Base-by-base conservation (phyloP, 2,329 filamentous ascomycete genomes). In the Sporothrix luriei region DNA sequence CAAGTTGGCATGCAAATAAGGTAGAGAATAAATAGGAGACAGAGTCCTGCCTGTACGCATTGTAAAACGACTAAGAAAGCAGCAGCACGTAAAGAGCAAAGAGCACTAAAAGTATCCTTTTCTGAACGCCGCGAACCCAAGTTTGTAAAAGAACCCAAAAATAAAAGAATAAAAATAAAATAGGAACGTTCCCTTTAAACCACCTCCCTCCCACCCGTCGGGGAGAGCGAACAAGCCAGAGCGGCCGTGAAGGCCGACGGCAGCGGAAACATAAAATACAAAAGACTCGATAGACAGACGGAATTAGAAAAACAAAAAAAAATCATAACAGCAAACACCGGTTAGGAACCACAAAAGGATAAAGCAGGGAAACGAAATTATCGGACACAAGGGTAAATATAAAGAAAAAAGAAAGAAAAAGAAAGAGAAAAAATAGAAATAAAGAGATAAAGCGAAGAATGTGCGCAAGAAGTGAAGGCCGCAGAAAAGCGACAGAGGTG, bases 121-220 rank as follows among this genome's bases (percentile, higher is more conserved):
- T 64, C 14, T n/a, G 16, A 64, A 64, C 43, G 61, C 61, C 61
- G 19, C 6, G 19, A 33, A 21, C 43, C 24, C 13, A 46, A 67
- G 19, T 24, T 26, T 14, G 29, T 40, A 46, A 14, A 46, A 66
- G 1, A 24, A 43, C n/a, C n/a, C n/a, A n/a, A 21, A 24, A 43
- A 55, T 29, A 38, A n/a, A 9, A 16, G 6, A 16, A 4, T 14
- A 43, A 16, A 14, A 19, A 43, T 14, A 43, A 16, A 11, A 5
- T 43, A 43, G 40, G 2, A 16, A 2, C 10, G 40, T 9, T 14
- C 40, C 2, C 11, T 16, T 43, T 57, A n/a, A n/a, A n/a, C 64
- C 19, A 49, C 38, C 52, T 68, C 29, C 33, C 40, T 64, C 61
- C 61, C 21, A 49, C 24, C 46, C 61, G 14, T 6, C 43, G 61